Conservation (phyloP, 495 filamentous ascomycete species). For the Talaromyces wortmannii region DNA sequence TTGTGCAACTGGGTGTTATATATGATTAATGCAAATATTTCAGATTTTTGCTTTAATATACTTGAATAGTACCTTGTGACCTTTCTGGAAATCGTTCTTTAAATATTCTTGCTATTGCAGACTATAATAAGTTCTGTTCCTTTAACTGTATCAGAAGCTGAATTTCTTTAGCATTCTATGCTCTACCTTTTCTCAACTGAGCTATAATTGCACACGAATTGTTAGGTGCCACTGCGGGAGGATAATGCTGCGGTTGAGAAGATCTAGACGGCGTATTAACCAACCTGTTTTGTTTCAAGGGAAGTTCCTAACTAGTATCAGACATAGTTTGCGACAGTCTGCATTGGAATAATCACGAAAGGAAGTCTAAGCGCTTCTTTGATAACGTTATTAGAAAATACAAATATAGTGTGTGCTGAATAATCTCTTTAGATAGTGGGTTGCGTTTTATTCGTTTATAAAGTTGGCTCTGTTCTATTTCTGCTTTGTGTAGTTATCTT, state of each 20-base stretch:
- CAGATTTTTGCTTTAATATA: neutral
- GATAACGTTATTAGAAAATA: neutral
- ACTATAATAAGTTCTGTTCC: neutral
- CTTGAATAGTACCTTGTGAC: neutral
- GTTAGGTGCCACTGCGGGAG: neutral
- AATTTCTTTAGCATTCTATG: neutral
- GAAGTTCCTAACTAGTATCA: neutral
- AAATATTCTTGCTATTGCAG: neutral
- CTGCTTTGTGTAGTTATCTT: too few species aligned
- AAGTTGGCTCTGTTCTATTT: neutral
- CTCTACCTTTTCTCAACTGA: neutral
- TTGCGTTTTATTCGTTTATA: neutral
- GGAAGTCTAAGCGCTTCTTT: neutral
- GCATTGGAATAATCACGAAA: neutral
- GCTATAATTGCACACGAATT: neutral
- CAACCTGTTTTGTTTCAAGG: neutral
- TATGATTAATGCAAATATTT: constrained; percentile 3
- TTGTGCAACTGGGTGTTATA: neutral
- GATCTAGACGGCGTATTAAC: neutral
- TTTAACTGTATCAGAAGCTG: constrained; percentile 1
- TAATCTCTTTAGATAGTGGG: neutral
- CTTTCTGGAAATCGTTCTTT: neutral
- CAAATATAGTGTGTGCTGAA: neutral
- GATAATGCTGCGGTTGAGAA: neutral
- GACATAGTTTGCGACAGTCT: neutral